Evolutionary conservation across 805 yeast species (phyloP).

Genomic region (Starmerella scarabaei): DNA sequence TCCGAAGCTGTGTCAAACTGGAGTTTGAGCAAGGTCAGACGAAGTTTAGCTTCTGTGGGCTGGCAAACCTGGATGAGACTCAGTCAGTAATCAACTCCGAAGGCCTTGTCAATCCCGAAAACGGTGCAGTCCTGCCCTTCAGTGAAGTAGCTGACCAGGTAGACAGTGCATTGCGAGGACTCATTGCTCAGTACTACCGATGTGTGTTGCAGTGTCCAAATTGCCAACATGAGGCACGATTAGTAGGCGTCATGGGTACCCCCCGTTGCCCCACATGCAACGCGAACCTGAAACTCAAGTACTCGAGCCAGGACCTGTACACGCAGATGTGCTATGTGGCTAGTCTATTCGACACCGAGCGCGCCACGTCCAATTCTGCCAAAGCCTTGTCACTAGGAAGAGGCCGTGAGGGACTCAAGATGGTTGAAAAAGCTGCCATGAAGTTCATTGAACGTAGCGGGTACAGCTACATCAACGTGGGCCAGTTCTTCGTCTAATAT

Average conservation of each 20-base stretch:
- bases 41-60: constrained; percentile 59
- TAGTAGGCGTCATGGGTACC: constrained; percentile 77
- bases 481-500: constrained; percentile 7
- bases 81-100: constrained; percentile 36
- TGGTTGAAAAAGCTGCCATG: constrained; percentile 46
- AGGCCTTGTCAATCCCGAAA: constrained; percentile 59
- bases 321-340: constrained; percentile 72
- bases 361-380: constrained; percentile 40
- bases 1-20: constrained; percentile 48
- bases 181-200: constrained; percentile 67
- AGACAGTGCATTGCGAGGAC: constrained; percentile 56
- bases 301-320: constrained; percentile 67
- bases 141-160: constrained; percentile 56
- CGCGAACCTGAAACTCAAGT: constrained; percentile 67
- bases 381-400: constrained; percentile 67
- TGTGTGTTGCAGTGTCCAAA: constrained; percentile 83
- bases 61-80: constrained; percentile 36
- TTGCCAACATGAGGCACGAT: constrained; percentile 74
- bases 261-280: constrained; percentile 50
- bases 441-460: constrained; percentile 25
- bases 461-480: constrained; percentile 9
- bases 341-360: constrained; percentile 68
- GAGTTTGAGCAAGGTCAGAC: constrained; percentile 32
- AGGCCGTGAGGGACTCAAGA: constrained; percentile 48
- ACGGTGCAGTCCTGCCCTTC: constrained; percentile 40